Conservation (phyloP, 2,329 filamentous ascomycete species). For the Hypoxylon rubiginosum region DNA sequence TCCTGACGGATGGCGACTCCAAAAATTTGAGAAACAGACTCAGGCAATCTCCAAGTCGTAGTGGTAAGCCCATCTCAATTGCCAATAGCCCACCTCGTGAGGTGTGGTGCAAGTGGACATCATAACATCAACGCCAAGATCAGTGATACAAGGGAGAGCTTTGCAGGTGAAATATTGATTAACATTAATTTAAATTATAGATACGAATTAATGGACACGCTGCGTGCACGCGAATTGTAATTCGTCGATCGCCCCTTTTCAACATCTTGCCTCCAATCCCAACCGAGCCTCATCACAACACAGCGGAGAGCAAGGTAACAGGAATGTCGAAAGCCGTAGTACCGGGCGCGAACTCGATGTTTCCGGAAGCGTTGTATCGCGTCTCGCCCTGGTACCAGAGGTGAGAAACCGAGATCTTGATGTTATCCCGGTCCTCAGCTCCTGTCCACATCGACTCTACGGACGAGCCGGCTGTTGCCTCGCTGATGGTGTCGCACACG, state of each 20-base stretch:
- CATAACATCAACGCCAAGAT: background rate
- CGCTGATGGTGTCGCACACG: slow-evolving; percentile 39
- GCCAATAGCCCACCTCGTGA: background rate
- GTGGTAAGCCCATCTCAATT: background rate
- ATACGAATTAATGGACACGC: slow-evolving; percentile 3
- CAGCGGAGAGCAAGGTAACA: slow-evolving; percentile 24
- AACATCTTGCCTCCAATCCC: background rate
- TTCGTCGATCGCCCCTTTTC: background rate
- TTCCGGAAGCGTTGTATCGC: slow-evolving; percentile 35
- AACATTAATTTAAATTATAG: slow-evolving; percentile 5
- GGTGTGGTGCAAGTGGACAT: slow-evolving; percentile 3
- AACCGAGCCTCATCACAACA: slow-evolving; percentile 8
- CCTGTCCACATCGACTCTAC: slow-evolving; percentile 45
- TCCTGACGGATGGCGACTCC: background rate
- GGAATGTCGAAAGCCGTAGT: slow-evolving; percentile 28
- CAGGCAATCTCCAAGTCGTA: too few relatives aligned
- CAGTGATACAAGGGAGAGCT: background rate
- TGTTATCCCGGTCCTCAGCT: slow-evolving; percentile 30
- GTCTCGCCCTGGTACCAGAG: slow-evolving; percentile 32
- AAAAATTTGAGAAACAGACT: too few relatives aligned
- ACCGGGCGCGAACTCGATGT: slow-evolving; percentile 22
- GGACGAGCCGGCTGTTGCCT: slow-evolving; percentile 17
- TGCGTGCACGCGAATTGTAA: slow-evolving; percentile 12
- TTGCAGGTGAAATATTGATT: background rate
- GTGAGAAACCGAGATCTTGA: slow-evolving; percentile 45